Evolutionary conservation across 2,329 filamentous ascomycete genomes (phyloP), one percentile per base, ranked within the genome.

Genomic region (Colletotrichum sp.): DNA sequence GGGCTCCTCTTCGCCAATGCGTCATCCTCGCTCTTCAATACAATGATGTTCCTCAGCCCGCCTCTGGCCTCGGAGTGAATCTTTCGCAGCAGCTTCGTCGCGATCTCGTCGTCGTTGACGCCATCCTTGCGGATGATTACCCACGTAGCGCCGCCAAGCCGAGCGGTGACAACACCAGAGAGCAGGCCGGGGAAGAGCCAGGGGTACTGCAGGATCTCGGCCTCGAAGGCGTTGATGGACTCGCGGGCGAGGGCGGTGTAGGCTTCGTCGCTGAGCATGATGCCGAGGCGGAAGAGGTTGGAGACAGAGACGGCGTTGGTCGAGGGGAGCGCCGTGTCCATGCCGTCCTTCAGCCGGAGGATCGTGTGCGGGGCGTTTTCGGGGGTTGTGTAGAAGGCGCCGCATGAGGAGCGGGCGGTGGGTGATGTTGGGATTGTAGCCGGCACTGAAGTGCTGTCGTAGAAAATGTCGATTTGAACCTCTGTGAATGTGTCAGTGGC

Each of bases 281-380:
- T 90, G 15, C 92, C 92, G 6, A 99, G 90, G 1, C 95, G 93
- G 85, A 97, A 94, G n/a, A 99, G 88, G 82, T 99, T 99, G 19
- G 92, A 90, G 0, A 95, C 95, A n/a, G 94, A 94, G 8, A 96
- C 91, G 52, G 95, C 95, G 82, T 99, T 99, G 68, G 95, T 94
- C 0, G 95, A 97, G 1, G 97, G 97, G 76, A 97, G 94, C 2
- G 95, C 93, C 7, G 95, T 95, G 84, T 99, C 97, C 90, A 98
- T 98, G 78, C 96, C 97, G 78, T 98, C 95, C 85, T 99, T 99
- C 66, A 98, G 90, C 29, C 96, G 93, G 76, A 99, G 91, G 75
- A 98, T 93, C 32, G 94, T 90, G 80, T 96, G 92, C 1, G 92
- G 87, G 12, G 93, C 92, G 57, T 89, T 85, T 15, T 88, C 86